Evolutionary conservation across 208 protist species (phyloP), one percentile per base, ranked within the genome.

Genomic region (Naegleria lovaniensis): DNA sequence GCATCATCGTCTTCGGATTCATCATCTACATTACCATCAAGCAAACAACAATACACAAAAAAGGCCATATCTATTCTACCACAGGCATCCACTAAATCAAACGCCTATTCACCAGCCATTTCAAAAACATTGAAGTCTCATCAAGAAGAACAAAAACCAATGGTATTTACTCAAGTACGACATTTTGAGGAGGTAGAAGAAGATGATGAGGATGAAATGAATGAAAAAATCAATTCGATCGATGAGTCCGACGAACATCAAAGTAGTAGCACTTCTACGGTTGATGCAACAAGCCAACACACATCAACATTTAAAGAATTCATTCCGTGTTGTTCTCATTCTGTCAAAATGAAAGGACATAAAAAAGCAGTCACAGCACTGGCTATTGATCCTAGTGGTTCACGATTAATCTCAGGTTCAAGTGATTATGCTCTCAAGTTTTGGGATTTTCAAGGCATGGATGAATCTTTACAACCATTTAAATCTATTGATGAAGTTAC

Each of bases 361-460:
- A 39, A n/a, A 36, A 59, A 75, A 43, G 55, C 36, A 25, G 59
- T 91, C 0, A 51, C 89, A 19, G 52, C 89, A 0, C 25, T 91
- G 0, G n/a, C 89, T 0, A 85, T 91, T 39, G 89, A 91, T 58
- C 15, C 22, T n/a, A 48, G 33, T 43, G 89, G 89, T 19, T 39
- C 52, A 22, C n/a, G 89, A 41, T 43, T 91, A 25, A 85, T 91
- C 11, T 58, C 59, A 13, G 89, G 89, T 43, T 85, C 79, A 33
- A 22, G 76, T 43, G 89, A 91, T 43, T 84, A 83, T 39, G 9
- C 59, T 11, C 16, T 91, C 38, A 91, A 91, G 29, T 91, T 84
- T 79, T 91, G 89, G 89, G 89, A 91, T 41, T 91, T 91, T 52
- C 25, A 55, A 6, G 90, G 90, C 5, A 91, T 91, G 90, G 51